A percentile compares a stretch with the other conserved stretches of the same genome.
phyloP scores from a whole-genome alignment of 2,329 filamentous ascomycete species.

The Torrubiella hemipterigena region DNA sequence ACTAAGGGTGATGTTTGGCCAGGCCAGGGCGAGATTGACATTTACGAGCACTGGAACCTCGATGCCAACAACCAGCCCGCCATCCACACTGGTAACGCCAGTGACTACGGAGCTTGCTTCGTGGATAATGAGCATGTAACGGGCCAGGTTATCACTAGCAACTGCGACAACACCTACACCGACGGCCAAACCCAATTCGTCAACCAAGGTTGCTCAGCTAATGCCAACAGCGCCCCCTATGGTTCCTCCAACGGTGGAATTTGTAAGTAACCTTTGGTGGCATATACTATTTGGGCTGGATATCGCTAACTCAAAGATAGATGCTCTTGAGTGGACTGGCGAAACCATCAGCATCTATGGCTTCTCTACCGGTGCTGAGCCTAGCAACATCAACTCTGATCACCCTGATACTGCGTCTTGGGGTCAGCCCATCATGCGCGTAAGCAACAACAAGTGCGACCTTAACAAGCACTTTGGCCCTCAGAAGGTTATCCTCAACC shows the following conservation, averaged over 20 bases:
- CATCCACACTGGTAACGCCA: constrained; percentile 31
- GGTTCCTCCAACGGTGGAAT: constrained; percentile 25
- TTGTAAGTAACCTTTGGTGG: constrained; percentile 31
- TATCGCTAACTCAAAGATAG: constrained; percentile 7
- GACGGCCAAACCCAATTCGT: constrained; percentile 17
- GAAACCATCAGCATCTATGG: constrained; percentile 28
- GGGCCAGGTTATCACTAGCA: constrained; percentile 13
- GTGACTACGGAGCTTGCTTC: constrained; percentile 15
- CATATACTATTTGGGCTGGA: constrained; percentile 4
- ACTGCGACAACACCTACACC: constrained; percentile 29
- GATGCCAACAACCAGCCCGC: constrained; percentile 39
- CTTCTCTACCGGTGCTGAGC: constrained; percentile 19
- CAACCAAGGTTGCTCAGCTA: constrained; percentile 28
- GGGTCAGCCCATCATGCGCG: constrained; percentile 51
- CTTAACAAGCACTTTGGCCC: constrained; percentile 50
- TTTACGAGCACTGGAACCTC: constrained; percentile 51
- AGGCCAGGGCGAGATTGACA: constrained; percentile 39
- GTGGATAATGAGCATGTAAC: constrained; percentile 14
- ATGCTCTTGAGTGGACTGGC: constrained; percentile 30
- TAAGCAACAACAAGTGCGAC: constrained; percentile 48
- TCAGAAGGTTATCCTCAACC: constrained; percentile 64
- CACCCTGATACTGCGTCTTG: constrained; percentile 51
- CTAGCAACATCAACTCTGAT: constrained; percentile 21
- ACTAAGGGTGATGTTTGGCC: constrained; percentile 41
- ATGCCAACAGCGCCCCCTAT: constrained; percentile 25